These are phyloP conservation scores for Teunomyces stri DNA, from an alignment of 805 yeast species.

Conservation along the genomic window DNA sequence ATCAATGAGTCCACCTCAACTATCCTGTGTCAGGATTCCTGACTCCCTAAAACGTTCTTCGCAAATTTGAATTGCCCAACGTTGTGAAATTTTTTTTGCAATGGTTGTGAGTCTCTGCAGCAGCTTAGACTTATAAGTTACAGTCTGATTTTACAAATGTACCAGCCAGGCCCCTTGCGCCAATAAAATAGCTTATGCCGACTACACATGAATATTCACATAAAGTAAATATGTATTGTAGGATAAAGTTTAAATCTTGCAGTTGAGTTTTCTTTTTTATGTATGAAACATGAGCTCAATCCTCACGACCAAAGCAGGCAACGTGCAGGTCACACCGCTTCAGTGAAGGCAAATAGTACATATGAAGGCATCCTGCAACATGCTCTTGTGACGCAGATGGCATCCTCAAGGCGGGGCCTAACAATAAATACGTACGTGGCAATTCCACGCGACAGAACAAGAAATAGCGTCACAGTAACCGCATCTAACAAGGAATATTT, in stretches of 20 bases:
- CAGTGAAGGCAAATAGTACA: not conserved
- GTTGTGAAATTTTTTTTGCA: not conserved
- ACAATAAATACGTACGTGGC: not conserved
- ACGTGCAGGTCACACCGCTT: not conserved
- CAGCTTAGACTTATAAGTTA: not conserved
- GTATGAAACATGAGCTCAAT: not conserved
- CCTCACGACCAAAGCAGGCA: not conserved
- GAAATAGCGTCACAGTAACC: conserved; percentile 1
- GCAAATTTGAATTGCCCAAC: not conserved
- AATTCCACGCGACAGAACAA: not conserved
- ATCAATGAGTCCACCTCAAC: too few species aligned
- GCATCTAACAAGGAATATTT: not conserved
- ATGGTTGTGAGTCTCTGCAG: not conserved
- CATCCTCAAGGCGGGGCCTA: not conserved
- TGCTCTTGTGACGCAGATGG: not conserved
- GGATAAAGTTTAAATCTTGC: not conserved
- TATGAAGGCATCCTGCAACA: not conserved
- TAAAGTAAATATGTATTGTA: not conserved
- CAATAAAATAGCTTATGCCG: not conserved
- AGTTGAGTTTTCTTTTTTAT: not conserved
- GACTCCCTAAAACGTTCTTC: not conserved
- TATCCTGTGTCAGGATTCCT: not conserved
- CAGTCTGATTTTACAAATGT: not conserved
- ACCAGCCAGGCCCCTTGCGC: not conserved
- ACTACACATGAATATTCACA: not conserved